Conservation (phyloP, 2,329 filamentous ascomycete genomes). For the Acarospora socialis region DNA sequence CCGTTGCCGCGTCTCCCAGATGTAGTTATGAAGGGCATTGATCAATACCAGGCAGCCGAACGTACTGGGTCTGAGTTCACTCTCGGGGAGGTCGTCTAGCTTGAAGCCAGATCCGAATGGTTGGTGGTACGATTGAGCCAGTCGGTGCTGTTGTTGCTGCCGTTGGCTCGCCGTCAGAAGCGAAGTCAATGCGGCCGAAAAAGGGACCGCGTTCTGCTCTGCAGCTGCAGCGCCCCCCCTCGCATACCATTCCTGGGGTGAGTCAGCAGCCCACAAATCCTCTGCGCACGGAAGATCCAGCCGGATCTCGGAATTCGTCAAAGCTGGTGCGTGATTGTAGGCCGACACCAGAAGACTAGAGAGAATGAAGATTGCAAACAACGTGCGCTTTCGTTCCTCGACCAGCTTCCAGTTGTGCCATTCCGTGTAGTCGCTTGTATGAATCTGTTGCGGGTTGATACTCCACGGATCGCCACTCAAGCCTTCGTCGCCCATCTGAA, state of each 20-base stretch:
- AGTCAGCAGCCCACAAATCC: constrained; percentile 74
- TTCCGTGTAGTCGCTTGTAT: constrained; percentile 35
- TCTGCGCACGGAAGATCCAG: constrained; percentile 88
- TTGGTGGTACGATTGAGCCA: constrained; percentile 27
- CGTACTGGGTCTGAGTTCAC: constrained; percentile 65
- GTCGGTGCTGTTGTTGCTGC: constrained; percentile 29
- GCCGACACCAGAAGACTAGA: constrained; percentile 83
- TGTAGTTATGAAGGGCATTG: constrained; percentile 91
- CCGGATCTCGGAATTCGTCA: constrained; percentile 87
- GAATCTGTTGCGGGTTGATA: constrained; percentile 22
- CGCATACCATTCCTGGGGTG: constrained; percentile 63
- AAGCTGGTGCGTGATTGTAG: constrained; percentile 80
- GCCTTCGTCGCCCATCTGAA: constrained; percentile 38
- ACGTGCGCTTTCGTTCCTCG: constrained; percentile 84
- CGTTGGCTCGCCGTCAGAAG: constrained; percentile 65
- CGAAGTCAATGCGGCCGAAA: constrained; percentile 67
- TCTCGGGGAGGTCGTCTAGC: constrained; percentile 38
- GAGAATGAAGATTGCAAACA: constrained; percentile 80
- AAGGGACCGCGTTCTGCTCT: constrained; percentile 58
- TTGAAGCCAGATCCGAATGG: constrained; percentile 34
- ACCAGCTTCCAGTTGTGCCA: constrained; percentile 81
- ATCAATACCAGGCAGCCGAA: constrained; percentile 87
- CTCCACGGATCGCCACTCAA: constrained; percentile 30
- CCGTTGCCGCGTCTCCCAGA: constrained; percentile 89
- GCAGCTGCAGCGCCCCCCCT: constrained; percentile 58